A percentile compares a stretch with the other conserved stretches of the same genome.
Conservation (phyloP, 2,329 filamentous ascomycete species). For the Neopestalotiopsis clavispora region DNA sequence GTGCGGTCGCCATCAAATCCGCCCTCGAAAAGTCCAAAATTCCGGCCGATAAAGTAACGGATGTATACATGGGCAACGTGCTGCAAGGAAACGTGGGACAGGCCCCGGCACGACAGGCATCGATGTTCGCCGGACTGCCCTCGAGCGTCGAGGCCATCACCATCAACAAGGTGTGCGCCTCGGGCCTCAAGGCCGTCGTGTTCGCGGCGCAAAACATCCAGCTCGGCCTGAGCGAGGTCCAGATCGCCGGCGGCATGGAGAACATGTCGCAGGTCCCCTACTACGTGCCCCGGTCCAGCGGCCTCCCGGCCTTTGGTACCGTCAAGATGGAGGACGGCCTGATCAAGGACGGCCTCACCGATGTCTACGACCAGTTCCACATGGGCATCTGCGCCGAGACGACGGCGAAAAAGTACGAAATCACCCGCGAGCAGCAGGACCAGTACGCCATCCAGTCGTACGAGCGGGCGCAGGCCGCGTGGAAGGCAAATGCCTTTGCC, state of each 20-base stretch:
- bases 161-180: slow-evolving; percentile 98
- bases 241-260: slow-evolving; percentile 96
- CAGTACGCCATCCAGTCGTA: slow-evolving; percentile 89
- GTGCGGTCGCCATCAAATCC: slow-evolving; percentile 88
- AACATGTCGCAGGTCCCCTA: slow-evolving; percentile 96
- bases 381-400: slow-evolving; percentile 98
- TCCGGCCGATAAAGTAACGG: slow-evolving; percentile 79
- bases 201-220: slow-evolving; percentile 95
- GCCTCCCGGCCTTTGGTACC: slow-evolving; percentile 84
- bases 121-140: slow-evolving; percentile 85
- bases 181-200: slow-evolving; percentile 88
- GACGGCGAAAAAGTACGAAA: slow-evolving; percentile 84
- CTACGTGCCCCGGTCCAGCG: slow-evolving; percentile 82
- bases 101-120: slow-evolving; percentile 88
- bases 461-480: slow-evolving; percentile 86
- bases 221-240: slow-evolving; percentile 84
- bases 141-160: slow-evolving; percentile 85
- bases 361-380: slow-evolving; percentile 95
- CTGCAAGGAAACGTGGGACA: slow-evolving; percentile 85
- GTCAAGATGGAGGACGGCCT: slow-evolving; percentile 88
- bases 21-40: slow-evolving; percentile 86
- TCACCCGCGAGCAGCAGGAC: slow-evolving; percentile 88
- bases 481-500: slow-evolving; percentile 80
- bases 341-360: slow-evolving; percentile 92
- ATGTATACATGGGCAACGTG: slow-evolving; percentile 98